These are phyloP conservation scores for Vanrija pseudolonga DNA, from an alignment of 1,284 basidiomycete genomes.

Conservation along the genomic window DNA sequence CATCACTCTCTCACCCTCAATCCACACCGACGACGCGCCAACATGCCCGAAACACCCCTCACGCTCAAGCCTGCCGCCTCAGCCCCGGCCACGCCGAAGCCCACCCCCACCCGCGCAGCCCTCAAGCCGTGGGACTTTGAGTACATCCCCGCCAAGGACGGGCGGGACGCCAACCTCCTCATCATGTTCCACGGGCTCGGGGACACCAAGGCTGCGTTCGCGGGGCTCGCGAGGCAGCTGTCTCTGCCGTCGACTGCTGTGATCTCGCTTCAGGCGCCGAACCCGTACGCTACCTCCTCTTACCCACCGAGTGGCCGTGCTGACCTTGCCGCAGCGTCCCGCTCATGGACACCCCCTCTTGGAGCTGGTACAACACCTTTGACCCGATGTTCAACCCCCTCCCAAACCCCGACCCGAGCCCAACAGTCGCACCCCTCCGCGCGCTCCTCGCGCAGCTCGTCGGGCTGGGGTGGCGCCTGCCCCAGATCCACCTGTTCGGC, in stretches of 20 bases:
- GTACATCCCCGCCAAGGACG: slow-evolving; percentile 54
- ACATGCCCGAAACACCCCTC: slow-evolving; percentile 23
- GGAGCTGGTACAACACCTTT: slow-evolving; percentile 85
- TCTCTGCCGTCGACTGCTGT: slow-evolving; percentile 83
- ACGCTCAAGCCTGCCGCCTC: slow-evolving; percentile 29
- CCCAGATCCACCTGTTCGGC: slow-evolving; percentile 77
- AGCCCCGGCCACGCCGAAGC: not conserved
- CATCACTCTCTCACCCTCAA: not conserved
- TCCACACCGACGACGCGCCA: not conserved
- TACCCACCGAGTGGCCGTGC: not conserved
- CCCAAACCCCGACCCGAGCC: slow-evolving; percentile 64
- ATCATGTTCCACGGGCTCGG: slow-evolving; percentile 84
- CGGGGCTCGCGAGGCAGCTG: slow-evolving; percentile 65
- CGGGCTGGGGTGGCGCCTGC: slow-evolving; percentile 57
- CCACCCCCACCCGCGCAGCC: slow-evolving; percentile 18
- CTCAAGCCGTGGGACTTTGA: slow-evolving; percentile 40
- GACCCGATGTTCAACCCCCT: slow-evolving; percentile 71
- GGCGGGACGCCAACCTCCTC: slow-evolving; percentile 79
- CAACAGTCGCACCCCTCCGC: slow-evolving; percentile 54
- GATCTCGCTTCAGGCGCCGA: slow-evolving; percentile 72
- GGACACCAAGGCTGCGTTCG: slow-evolving; percentile 74
- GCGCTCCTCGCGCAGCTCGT: slow-evolving; percentile 60
- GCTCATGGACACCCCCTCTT: slow-evolving; percentile 68
- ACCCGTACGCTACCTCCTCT: slow-evolving; percentile 56
- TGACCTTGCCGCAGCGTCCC: slow-evolving; percentile 60